Conservation (phyloP, 1,139 yeast genomes). For the Lodderomyces parapsilosis region DNA sequence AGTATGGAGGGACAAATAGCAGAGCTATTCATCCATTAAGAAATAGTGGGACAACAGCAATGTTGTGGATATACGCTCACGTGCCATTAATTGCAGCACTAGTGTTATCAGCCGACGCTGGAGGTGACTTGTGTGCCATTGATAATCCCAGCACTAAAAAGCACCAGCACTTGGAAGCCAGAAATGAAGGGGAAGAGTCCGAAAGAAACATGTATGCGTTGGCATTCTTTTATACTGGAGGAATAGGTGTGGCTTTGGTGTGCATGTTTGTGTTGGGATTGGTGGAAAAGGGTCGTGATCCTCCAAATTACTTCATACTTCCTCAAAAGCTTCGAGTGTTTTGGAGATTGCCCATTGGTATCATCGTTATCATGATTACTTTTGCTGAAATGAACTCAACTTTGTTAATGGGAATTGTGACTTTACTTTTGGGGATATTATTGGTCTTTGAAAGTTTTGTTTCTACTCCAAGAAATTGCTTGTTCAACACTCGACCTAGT, state of each 20-base stretch:
- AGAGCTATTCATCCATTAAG: slow-evolving; percentile 57
- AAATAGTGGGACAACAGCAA: slow-evolving; percentile 46
- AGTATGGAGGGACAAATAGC: slow-evolving; percentile 51
- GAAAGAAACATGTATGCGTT: slow-evolving; percentile 34
- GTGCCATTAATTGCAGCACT: slow-evolving; percentile 52
- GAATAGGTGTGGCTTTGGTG: slow-evolving; percentile 40
- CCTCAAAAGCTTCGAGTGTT: slow-evolving; percentile 39
- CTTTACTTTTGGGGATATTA: slow-evolving; percentile 30
- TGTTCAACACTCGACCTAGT: not conserved
- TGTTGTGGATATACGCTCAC: slow-evolving; percentile 49
- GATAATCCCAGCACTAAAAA: slow-evolving; percentile 14
- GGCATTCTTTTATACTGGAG: slow-evolving; percentile 51
- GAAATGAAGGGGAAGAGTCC: slow-evolving; percentile 1
- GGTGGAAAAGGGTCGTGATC: slow-evolving; percentile 40
- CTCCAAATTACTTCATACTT: slow-evolving; percentile 26
- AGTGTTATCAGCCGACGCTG: slow-evolving; percentile 62
- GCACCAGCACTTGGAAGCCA: slow-evolving; percentile 9
- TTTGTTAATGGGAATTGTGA: slow-evolving; percentile 42
- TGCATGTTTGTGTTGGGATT: slow-evolving; percentile 36
- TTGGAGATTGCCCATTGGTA: slow-evolving; percentile 39
- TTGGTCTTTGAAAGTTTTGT: slow-evolving; percentile 36
- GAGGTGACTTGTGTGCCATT: slow-evolving; percentile 46
- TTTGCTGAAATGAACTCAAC: slow-evolving; percentile 47
- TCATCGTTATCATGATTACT: slow-evolving; percentile 40
- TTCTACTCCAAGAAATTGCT: slow-evolving; percentile 25